phyloP scores from a whole-genome alignment of 1,284 basidiomycete genomes.

The Grifola frondosa region DNA sequence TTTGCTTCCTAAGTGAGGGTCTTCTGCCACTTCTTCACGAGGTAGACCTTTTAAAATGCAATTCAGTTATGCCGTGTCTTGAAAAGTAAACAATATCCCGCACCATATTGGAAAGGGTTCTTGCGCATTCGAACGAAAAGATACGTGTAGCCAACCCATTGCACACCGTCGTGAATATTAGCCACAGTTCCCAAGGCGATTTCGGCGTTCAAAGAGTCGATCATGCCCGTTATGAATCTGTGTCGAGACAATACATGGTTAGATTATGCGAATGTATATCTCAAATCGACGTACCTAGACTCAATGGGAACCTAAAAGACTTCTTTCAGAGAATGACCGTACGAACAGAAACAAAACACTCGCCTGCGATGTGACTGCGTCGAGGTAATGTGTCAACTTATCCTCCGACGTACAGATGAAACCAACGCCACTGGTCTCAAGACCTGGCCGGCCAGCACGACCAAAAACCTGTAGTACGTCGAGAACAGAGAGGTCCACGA shows the following conservation, averaged over 20 bases:
- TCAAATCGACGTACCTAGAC: constrained; percentile 67
- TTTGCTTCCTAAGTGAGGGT: constrained; percentile 77
- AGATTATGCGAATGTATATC: no score
- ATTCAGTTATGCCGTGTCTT: background rate
- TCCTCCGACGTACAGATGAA: constrained; percentile 96
- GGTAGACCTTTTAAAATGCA: constrained; percentile 62
- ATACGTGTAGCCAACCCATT: constrained; percentile 98
- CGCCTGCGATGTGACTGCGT: constrained; percentile 86
- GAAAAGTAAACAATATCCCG: no score
- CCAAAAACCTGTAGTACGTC: constrained; percentile 98
- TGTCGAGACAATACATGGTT: no score
- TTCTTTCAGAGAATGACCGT: constrained; percentile 5
- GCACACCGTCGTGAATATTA: constrained; percentile 84
- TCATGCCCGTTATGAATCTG: constrained; percentile 85
- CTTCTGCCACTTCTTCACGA: constrained; percentile 70
- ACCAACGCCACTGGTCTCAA: constrained; percentile 94
- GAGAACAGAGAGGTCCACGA: constrained; percentile 91
- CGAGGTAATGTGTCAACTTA: constrained; percentile 90
- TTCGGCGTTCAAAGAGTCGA: constrained; percentile 95
- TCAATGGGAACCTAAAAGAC: constrained; percentile 84
- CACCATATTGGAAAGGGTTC: constrained; percentile 91
- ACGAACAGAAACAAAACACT: constrained; percentile 15
- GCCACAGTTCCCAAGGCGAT: constrained; percentile 94
- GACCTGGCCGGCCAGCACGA: constrained; percentile 93
- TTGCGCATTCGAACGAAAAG: constrained; percentile 94